Evolutionary conservation across 257 asterid genomes (phyloP), one percentile per base, ranked within the genome.

Genomic region (Fraxinus quadrangulata): DNA sequence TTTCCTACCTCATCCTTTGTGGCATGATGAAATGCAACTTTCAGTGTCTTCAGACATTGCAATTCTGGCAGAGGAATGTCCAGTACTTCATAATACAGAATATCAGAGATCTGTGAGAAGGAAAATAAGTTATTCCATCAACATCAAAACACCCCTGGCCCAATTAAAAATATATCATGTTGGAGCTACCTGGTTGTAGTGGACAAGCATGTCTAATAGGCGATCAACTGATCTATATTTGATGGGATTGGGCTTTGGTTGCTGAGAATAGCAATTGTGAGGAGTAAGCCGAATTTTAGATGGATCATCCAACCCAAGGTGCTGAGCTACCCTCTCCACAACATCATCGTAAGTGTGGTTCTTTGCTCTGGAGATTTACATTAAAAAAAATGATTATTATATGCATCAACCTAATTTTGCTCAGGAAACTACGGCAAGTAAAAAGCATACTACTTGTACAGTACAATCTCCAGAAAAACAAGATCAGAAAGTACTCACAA

Each of bases 1-100:
- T 71, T 72, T 69, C 75, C 54, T 75, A 93, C 99, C 98, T 96
- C 99, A 72, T 93, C 99, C 87, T 96, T 93, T 26, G 94, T 90
- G 40, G 97, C 90, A 83, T 86, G 93, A 83, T 96, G 99, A 86
- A 93, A 93, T 51, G 99, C 97, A 73, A 96, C 98, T 86, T 96
- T 93, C 86, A 96, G 90, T 13, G 96, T 91, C 82, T 96, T 96
- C 81, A 93, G 89, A 81, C 99, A 89, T 81, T 96, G 98, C 81
- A 93, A 85, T 80, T 96, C 99, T 71, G 99, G 98, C 83, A 96
- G 92, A 77, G 99, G 99, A 78, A 96, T 93, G 86, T 93, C 99
- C 87, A 96, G 88, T 80, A 96, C 97, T 86, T 96, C 99, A 47
- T 96, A 96, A 81, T 96, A 96, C 72, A 96, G 81, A 80, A 93